phyloP scores from a whole-genome alignment of 2,329 filamentous ascomycete genomes.

The Thielaviopsis cerberus region DNA sequence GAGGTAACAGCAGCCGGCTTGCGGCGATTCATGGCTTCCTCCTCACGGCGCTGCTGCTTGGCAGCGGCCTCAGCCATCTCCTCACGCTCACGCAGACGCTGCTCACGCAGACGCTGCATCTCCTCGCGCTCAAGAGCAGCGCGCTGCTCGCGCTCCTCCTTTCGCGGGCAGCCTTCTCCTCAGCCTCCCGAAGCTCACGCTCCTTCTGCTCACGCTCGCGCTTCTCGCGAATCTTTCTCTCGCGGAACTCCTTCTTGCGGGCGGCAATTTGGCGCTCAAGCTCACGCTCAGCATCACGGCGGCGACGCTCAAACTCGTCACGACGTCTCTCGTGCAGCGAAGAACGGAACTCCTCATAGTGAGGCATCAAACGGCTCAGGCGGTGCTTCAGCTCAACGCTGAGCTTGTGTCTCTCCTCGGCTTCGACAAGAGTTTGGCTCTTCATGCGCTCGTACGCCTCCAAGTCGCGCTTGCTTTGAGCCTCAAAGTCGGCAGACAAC shows the following conservation, averaged over 20 bases:
- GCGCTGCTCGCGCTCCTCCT: conserved; percentile 61
- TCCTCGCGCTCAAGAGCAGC: conserved; percentile 65
- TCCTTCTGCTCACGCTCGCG: conserved; percentile 72
- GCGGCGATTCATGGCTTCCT: conserved; percentile 65
- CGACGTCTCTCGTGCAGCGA: conserved; percentile 72
- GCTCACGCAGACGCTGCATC: conserved; percentile 46
- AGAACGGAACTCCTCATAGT: conserved; percentile 68
- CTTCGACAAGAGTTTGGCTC: conserved; percentile 56
- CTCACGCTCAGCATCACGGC: conserved; percentile 78
- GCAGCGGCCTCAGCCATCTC: conserved; percentile 46
- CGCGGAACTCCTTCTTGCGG: conserved; percentile 74
- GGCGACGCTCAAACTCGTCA: conserved; percentile 89
- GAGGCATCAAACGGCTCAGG: conserved; percentile 63
- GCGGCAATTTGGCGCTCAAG: conserved; percentile 78
- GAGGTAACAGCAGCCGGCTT: conserved; percentile 22
- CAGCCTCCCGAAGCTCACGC: conserved; percentile 58
- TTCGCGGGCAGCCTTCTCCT: conserved; percentile 63
- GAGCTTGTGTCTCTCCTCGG: conserved; percentile 77
- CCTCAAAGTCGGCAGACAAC: conserved; percentile 65
- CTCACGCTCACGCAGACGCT: conserved; percentile 48
- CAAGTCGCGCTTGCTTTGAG: conserved; percentile 60
- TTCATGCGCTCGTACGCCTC: conserved; percentile 66
- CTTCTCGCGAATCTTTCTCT: conserved; percentile 66
- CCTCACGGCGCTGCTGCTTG: conserved; percentile 64
- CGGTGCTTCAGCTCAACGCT: conserved; percentile 88